Base-by-base conservation (phyloP, 2,329 filamentous ascomycete species). In the Fusarium sp. region DNA sequence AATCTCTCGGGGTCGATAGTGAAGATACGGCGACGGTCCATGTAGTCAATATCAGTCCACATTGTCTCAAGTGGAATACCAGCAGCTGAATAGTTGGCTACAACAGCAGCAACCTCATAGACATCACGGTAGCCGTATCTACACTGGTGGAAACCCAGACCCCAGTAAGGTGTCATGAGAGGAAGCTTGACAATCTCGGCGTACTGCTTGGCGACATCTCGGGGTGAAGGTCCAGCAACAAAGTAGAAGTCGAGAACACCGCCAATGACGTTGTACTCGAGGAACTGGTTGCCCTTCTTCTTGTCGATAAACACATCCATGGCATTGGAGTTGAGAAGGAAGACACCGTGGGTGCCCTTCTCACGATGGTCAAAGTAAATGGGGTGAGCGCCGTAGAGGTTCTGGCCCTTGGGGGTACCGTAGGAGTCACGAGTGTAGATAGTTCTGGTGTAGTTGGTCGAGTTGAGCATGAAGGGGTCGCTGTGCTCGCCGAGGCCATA, bases 401-500 rank as follows among this genome's bases (percentile, higher is more conserved):
- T 94, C 19, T 84, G 82, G 2, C 86, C 85, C 2, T 81, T 76
- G 0, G 90, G 90, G 1, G 89, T 82, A 3, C 59, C 78, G 65
- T 93, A 91, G 14, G 89, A 83, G 49, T 88, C 71, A 3, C 71
- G 56, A 1, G 71, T 89, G 86, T 90, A 92, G 5, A 93, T 75
- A 0, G 90, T 92, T 26, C 90, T 86, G 46, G 74, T 83, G 68
- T 79, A 79, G 77, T 91, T 86, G 32, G 85, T 88, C 0, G 87
- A 90, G 64, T 89, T 88, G 60, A 94, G 82, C 46, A 86, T 85
- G 72, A 93, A 88, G 2, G 88, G 83, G 70, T 94, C 92, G 4
- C 87, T 89, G 75, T 93, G 90, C 78, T 95, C 92, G 35, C 92
- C 92, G 3, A 95, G 83, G 1, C 93, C 92, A 75, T 96, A 96